A percentile compares a stretch with the other conserved stretches of the same genome.
Conservation (phyloP, 176 grass and related monocot species). For the Tuctoria greenei region DNA sequence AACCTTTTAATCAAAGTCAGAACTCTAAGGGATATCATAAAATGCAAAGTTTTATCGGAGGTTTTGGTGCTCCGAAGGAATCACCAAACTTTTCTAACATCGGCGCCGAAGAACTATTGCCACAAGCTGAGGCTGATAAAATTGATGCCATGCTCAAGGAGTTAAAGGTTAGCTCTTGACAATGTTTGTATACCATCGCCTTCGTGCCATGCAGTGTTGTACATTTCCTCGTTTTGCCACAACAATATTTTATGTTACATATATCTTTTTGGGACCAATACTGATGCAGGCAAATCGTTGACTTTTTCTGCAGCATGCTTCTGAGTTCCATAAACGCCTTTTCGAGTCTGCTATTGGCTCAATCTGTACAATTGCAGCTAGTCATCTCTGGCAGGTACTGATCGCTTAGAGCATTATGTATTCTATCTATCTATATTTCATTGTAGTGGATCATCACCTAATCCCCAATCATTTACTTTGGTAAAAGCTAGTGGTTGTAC, state of each 20-base stretch:
- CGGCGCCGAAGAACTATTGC: constrained; percentile 80
- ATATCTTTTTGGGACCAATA: not conserved
- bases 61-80: constrained; percentile 46
- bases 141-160: constrained; percentile 91
- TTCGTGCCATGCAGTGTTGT: not conserved
- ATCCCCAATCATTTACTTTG: constrained; percentile 37
- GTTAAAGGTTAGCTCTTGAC: constrained; percentile 57
- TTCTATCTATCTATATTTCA: constrained; percentile 35
- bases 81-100: constrained; percentile 49
- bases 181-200: constrained; percentile 15
- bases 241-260: not conserved
- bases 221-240: constrained; percentile 8
- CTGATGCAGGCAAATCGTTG: not conserved
- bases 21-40: constrained; percentile 53
- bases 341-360: constrained; percentile 93
- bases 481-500: constrained; percentile 94
- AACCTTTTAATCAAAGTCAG: constrained; percentile 50
- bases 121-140: constrained; percentile 88
- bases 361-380: constrained; percentile 93
- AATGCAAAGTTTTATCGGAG: constrained; percentile 60
- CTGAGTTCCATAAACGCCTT: constrained; percentile 90
- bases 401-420: constrained; percentile 24
- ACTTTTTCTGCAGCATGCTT: constrained; percentile 71
- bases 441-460: constrained; percentile 24
- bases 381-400: constrained; percentile 91